Percentiles rank a stretch among this genome's conserved stretches.
These are phyloP conservation scores for Sporothrix globosa DNA, from an alignment of 2,329 filamentous ascomycete genomes.

Conservation along the genomic window DNA sequence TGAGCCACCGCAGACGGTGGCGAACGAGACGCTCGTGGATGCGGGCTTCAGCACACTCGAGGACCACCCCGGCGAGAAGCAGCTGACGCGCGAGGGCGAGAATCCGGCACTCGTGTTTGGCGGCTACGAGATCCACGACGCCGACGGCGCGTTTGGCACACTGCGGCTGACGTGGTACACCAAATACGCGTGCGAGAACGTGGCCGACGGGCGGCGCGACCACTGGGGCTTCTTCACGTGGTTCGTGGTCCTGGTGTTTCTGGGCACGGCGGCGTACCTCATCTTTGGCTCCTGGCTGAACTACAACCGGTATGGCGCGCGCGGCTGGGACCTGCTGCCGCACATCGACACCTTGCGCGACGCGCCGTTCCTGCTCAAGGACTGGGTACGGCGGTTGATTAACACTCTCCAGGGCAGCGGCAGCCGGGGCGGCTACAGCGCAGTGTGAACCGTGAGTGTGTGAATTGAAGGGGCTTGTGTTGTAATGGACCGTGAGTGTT, in stretches of 20 bases:
- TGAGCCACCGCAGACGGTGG: conserved; percentile 40
- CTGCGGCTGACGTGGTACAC: conserved; percentile 83
- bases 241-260: conserved; percentile 91
- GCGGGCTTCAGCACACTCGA: conserved; percentile 38
- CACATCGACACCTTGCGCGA: conserved; percentile 92
- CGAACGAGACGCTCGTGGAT: conserved; percentile 34
- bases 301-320: conserved; percentile 93
- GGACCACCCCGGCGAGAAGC: conserved; percentile 51
- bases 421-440: conserved; percentile 88
- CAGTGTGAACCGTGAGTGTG: conserved; percentile 63
- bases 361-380: conserved; percentile 86
- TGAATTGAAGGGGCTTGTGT: not conserved
- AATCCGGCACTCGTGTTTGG: conserved; percentile 70
- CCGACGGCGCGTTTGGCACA: conserved; percentile 49
- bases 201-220: conserved; percentile 48
- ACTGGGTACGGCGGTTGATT: conserved; percentile 78
- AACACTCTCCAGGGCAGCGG: conserved; percentile 84
- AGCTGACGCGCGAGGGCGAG: conserved; percentile 56
- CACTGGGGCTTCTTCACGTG: conserved; percentile 98
- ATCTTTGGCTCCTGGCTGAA: conserved; percentile 99
- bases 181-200: conserved; percentile 77
- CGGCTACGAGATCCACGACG: conserved; percentile 68
- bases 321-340: conserved; percentile 92
- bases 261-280: conserved; percentile 83
- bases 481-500: not conserved